Percentiles rank a stretch among this genome's conserved stretches.
Conservation (phyloP, 179 eudicot genomes). For the Carnegiea gigantea region DNA sequence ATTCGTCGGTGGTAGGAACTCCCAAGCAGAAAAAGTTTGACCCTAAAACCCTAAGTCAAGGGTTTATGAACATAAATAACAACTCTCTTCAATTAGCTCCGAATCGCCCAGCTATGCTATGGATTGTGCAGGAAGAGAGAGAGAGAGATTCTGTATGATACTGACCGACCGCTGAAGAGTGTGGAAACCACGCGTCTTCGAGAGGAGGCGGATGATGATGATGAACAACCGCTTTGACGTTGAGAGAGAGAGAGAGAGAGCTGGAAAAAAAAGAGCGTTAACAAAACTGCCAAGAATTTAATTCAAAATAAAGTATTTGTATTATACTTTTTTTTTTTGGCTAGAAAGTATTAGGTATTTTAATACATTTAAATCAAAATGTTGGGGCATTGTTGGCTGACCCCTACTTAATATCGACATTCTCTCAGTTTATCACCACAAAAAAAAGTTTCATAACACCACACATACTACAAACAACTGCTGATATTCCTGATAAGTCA, state of each 20-base stretch:
- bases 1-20: neutral
- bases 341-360: no score
- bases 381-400: no score
- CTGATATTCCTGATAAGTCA: no score
- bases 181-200: constrained; percentile 16
- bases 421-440: no score
- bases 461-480: no score
- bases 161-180: constrained; percentile 14
- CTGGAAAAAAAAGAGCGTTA: neutral
- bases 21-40: neutral
- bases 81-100: neutral
- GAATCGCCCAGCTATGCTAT: neutral
- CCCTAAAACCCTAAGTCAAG: constrained; percentile 19
- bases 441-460: no score
- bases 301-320: no score
- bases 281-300: neutral
- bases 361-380: no score
- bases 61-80: constrained; percentile 4
- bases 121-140: neutral
- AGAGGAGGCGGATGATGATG: neutral
- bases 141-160: neutral
- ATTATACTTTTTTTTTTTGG: no score
- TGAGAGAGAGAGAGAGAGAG: neutral
- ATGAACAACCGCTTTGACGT: neutral
- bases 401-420: no score